Evolutionary conservation across 805 yeast genomes (phyloP).

Genomic region (Wickerhamiella cacticola): DNA sequence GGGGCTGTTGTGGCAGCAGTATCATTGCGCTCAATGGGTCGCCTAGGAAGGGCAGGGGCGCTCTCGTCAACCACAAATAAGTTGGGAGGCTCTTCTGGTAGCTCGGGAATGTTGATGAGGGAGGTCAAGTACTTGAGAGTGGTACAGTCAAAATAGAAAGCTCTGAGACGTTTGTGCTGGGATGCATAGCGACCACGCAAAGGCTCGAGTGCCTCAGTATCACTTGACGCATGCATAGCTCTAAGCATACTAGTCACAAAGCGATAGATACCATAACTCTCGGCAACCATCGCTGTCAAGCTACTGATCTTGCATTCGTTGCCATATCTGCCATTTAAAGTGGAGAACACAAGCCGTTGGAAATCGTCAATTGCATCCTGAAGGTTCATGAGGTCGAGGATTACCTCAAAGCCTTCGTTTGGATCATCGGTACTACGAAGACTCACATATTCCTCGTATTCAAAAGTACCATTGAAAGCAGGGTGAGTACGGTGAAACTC

Average conservation of each 20-base stretch:
- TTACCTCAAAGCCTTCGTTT: conserved; percentile 86
- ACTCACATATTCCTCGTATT: conserved; percentile 88
- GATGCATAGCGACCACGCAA: conserved; percentile 56
- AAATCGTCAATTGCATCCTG: conserved; percentile 76
- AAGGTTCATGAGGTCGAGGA: conserved; percentile 69
- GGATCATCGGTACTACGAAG: conserved; percentile 82
- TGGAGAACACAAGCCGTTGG: conserved; percentile 62
- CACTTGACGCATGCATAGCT: conserved; percentile 67
- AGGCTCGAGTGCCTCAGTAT: conserved; percentile 65
- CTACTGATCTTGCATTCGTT: conserved; percentile 74
- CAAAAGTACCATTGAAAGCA: conserved; percentile 90
- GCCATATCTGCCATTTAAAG: conserved; percentile 46
- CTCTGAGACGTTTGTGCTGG: conserved; percentile 59
- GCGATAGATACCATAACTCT: conserved; percentile 84
- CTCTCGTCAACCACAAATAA: conserved; percentile 39
- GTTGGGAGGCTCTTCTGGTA: conserved; percentile 49
- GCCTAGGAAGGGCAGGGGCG: conserved; percentile 32
- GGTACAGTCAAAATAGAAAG: conserved; percentile 83
- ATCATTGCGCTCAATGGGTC: conserved; percentile 28
- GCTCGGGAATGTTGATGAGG: conserved; percentile 65
- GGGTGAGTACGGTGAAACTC: conserved; percentile 74
- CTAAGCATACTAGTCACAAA: conserved; percentile 82
- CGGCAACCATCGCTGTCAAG: conserved; percentile 79
- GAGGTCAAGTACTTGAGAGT: conserved; percentile 70
- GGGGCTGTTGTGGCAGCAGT: conserved; percentile 26